Conservation (phyloP, 164 flowering plant species). For the Litsea cubeba region DNA sequence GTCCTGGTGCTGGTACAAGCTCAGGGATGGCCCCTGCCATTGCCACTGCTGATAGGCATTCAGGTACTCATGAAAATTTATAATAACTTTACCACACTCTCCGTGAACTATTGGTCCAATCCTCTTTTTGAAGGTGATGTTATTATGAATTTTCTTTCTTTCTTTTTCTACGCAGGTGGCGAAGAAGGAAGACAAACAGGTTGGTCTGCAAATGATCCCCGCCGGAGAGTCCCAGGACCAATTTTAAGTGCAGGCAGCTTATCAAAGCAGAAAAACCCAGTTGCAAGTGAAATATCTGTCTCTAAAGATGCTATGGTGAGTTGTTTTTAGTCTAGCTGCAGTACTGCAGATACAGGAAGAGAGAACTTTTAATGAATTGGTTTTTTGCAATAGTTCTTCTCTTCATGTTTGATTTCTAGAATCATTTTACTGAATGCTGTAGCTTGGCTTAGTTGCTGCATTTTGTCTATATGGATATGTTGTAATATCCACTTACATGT, state of each 20-base stretch:
- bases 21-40: conserved; percentile 50
- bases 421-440: too few species aligned
- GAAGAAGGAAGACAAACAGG: conserved; percentile 55
- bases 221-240: conserved; percentile 57
- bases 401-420: too few species aligned
- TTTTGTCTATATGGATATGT: too few species aligned
- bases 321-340: background rate
- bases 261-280: conserved; percentile 64
- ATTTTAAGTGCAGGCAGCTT: conserved; percentile 45
- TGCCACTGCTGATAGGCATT: conserved; percentile 43
- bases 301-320: conserved; percentile 64
- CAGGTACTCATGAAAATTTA: conserved; percentile 29
- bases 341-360: background rate
- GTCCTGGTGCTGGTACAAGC: conserved; percentile 61
- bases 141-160: background rate
- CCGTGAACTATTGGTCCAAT: background rate
- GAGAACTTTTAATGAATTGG: background rate
- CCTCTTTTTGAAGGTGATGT: background rate
- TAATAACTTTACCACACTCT: too few species aligned
- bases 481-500: too few species aligned
- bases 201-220: conserved; percentile 47
- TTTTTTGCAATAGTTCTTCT: too few species aligned
- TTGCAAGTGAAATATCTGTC: conserved; percentile 42
- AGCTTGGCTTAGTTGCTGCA: too few species aligned
- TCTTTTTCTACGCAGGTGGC: conserved; percentile 28